These are phyloP conservation scores for Yamadazyma sp. DNA, from an alignment of 805 yeast species.

Conservation along the genomic window DNA sequence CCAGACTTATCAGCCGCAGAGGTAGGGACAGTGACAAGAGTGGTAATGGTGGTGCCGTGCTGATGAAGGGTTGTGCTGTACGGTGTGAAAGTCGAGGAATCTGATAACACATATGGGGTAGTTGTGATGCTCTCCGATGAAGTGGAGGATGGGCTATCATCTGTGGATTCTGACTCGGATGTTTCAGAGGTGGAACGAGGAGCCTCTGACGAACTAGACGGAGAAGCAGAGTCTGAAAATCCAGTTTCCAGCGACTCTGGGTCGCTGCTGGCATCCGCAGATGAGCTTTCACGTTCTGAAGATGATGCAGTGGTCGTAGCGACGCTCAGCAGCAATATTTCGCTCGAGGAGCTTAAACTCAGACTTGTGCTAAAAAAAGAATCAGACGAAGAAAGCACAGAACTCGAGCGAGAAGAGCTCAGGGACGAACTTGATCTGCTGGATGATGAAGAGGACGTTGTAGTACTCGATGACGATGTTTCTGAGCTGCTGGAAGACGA, in stretches of 20 bases:
- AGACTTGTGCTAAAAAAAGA: conserved; percentile 8
- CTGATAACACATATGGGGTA: conserved; percentile 5
- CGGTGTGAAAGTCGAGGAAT: conserved; percentile 11
- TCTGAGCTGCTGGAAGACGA: not conserved
- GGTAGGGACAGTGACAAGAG: conserved; percentile 40
- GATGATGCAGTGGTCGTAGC: not conserved
- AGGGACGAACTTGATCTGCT: not conserved
- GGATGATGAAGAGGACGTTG: conserved; percentile 1
- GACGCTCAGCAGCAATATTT: no score
- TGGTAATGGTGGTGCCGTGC: conserved; percentile 40
- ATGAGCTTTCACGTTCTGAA: not conserved
- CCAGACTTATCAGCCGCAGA: conserved; percentile 13
- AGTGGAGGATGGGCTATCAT: not conserved
- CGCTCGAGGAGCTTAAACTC: not conserved
- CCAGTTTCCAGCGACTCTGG: not conserved
- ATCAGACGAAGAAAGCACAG: not conserved
- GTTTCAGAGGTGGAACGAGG: not conserved
- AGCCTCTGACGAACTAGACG: not conserved
- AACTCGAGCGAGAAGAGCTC: conserved; percentile 1
- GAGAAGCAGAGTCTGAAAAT: not conserved
- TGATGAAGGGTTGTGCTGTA: conserved; percentile 16
- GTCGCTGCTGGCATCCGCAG: no score
- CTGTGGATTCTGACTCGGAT: not conserved
- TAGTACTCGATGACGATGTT: not conserved
- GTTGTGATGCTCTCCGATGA: conserved; percentile 1